Evolutionary conservation across 352 stramenopile species (phyloP), one percentile per base, ranked within the genome.

Genomic region (Aphanomyces invadans): DNA sequence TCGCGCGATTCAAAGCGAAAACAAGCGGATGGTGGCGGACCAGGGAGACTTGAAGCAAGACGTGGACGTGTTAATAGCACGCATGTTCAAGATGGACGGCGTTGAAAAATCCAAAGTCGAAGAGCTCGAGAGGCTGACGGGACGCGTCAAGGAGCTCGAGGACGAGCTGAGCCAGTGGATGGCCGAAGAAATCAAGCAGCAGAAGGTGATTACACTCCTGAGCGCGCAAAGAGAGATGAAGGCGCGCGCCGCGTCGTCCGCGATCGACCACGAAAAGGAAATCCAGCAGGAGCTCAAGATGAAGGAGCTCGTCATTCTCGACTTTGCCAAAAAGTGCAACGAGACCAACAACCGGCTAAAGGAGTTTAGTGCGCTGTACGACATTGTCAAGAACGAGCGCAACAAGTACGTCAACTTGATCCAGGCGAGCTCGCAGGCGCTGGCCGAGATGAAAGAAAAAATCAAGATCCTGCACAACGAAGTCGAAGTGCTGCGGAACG

Each of bases 391-490:
- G 74, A 97, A 95, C 70, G 93, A 98, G 69, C 85, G 92, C 36
- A 98, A 98, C 74, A 97, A 97, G 70, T 98, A 97, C 69, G 92
- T 97, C 28, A 97, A 97, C 66, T 68, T 97, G 31, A 98, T 98
- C 63, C 91, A 97, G 70, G 77, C 86, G 25, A 85, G 78, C 7
- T 84, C 87, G 2, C 92, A 98, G 70, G 90, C 91, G 25, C 80
- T 98, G 0, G 91, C 90, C 4, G 92, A 98, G 74, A 98, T 98
- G 92, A 96, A 96, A 52, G 93, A 97, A 68, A 98, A 97, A 71
- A 97, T 98, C 72, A 96, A 97, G 70, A 97, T 98, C 67, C 71
- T 98, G 28, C 80, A 95, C 63, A 97, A 97, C 65, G 92, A 98
- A 74, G 87, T 98, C 38, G 89, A 98, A 36, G 96, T 98, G 46